Evolutionary conservation across 2,329 filamentous ascomycete species (phyloP).

Genomic region (Alternaria alternata): DNA sequence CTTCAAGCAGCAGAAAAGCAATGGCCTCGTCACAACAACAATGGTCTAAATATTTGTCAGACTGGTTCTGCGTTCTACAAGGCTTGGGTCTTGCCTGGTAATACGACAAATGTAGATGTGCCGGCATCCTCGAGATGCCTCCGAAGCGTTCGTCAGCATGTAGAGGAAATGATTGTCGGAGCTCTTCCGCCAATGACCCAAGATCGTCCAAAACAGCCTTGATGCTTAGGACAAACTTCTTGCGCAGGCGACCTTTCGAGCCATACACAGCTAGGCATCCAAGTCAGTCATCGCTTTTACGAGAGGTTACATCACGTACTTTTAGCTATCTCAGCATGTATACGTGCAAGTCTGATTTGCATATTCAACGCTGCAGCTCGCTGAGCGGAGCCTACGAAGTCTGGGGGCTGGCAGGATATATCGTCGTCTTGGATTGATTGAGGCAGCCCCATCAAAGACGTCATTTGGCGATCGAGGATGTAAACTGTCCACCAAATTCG

Average conservation of each 20-base stretch:
- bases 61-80: neutral
- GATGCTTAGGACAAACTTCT: slow-evolving; percentile 44
- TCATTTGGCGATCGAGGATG: slow-evolving; percentile 63
- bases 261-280: slow-evolving; percentile 53
- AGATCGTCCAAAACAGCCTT: slow-evolving; percentile 53
- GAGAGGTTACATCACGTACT: slow-evolving; percentile 46
- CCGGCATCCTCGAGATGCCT: slow-evolving; percentile 54
- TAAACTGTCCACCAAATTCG: slow-evolving; percentile 65
- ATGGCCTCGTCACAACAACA: slow-evolving; percentile 52
- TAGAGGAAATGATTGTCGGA: slow-evolving; percentile 50
- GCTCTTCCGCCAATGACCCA: slow-evolving; percentile 52
- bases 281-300: neutral
- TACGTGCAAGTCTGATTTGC: slow-evolving; percentile 58
- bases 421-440: slow-evolving; percentile 61
- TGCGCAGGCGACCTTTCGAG: slow-evolving; percentile 57
- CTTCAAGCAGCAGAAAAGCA: slow-evolving; percentile 56
- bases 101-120: slow-evolving; percentile 48
- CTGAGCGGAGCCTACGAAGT: slow-evolving; percentile 52
- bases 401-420: slow-evolving; percentile 58
- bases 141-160: slow-evolving; percentile 48
- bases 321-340: slow-evolving; percentile 56
- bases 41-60: slow-evolving; percentile 45
- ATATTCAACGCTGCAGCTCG: slow-evolving; percentile 54
- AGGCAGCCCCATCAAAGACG: slow-evolving; percentile 62
- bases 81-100: slow-evolving; percentile 48